Conservation (phyloP, 305 asterid genomes). For the Salvia sclarea region DNA sequence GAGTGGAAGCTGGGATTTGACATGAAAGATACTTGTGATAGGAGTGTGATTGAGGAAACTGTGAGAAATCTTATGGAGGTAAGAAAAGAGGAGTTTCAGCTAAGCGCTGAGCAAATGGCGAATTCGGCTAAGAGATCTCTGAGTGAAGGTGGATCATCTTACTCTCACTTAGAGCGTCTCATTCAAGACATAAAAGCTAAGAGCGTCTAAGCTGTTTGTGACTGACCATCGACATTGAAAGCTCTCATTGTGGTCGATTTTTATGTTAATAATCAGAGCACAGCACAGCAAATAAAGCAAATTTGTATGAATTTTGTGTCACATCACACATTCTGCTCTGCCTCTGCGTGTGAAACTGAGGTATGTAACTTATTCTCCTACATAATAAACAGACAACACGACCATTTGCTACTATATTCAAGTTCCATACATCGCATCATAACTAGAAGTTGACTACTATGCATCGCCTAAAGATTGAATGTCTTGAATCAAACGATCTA, state of each 20-base stretch:
- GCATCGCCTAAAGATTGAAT: neutral
- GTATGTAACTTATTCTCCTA: neutral
- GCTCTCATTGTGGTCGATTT: neutral
- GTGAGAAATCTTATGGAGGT: constrained; percentile 59
- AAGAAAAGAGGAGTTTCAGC: constrained; percentile 52
- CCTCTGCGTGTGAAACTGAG: neutral
- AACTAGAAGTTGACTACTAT: no score
- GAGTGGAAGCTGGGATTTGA: constrained; percentile 70
- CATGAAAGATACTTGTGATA: constrained; percentile 75
- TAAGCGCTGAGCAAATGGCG: constrained; percentile 48
- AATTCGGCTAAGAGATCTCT: constrained; percentile 44
- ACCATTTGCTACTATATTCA: no score
- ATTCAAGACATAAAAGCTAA: constrained; percentile 42
- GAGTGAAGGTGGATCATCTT: constrained; percentile 60
- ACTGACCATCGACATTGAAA: neutral
- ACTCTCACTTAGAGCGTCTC: constrained; percentile 40
- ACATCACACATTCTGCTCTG: no score
- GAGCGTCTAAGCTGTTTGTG: constrained; percentile 1
- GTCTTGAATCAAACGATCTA: constrained; percentile 21
- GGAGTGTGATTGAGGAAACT: constrained; percentile 48
- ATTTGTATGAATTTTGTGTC: neutral
- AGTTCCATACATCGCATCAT: no score
- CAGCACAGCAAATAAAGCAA: neutral
- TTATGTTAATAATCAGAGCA: neutral
- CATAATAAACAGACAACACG: no score